phyloP scores from a whole-genome alignment of 2,329 filamentous ascomycete species.

The Fonsecaea pedrosoi region DNA sequence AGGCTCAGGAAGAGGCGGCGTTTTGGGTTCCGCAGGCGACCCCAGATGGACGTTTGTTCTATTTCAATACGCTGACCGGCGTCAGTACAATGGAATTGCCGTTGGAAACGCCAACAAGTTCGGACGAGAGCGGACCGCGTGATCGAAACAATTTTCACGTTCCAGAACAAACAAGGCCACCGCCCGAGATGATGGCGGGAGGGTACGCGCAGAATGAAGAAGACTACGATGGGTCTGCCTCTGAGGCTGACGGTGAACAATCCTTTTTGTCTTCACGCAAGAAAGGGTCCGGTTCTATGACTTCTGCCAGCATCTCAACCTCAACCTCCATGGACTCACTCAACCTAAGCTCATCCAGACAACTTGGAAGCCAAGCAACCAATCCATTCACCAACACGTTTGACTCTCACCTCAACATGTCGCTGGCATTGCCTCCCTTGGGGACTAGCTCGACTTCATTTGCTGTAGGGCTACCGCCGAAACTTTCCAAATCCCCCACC shows the following conservation, averaged over 20 bases:
- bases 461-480: constrained; percentile 56
- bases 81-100: constrained; percentile 94
- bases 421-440: constrained; percentile 50
- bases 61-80: constrained; percentile 97
- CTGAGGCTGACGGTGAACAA: constrained; percentile 80
- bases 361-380: constrained; percentile 21
- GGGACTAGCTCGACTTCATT: constrained; percentile 63
- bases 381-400: constrained; percentile 24
- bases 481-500: constrained; percentile 59
- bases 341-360: constrained; percentile 43
- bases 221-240: constrained; percentile 90
- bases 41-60: constrained; percentile 88
- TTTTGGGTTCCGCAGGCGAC: constrained; percentile 99
- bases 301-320: constrained; percentile 76
- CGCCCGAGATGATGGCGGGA: constrained; percentile 87
- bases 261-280: constrained; percentile 72
- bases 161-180: constrained; percentile 87
- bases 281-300: constrained; percentile 71
- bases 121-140: constrained; percentile 81
- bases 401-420: constrained; percentile 29
- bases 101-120: constrained; percentile 82
- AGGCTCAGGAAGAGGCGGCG: constrained; percentile 82
- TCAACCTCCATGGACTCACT: constrained; percentile 89
- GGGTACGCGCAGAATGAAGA: constrained; percentile 78
- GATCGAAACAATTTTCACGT: constrained; percentile 88